Conservation (phyloP, 179 eudicot genomes). For the Heliamphora pulchella region DNA sequence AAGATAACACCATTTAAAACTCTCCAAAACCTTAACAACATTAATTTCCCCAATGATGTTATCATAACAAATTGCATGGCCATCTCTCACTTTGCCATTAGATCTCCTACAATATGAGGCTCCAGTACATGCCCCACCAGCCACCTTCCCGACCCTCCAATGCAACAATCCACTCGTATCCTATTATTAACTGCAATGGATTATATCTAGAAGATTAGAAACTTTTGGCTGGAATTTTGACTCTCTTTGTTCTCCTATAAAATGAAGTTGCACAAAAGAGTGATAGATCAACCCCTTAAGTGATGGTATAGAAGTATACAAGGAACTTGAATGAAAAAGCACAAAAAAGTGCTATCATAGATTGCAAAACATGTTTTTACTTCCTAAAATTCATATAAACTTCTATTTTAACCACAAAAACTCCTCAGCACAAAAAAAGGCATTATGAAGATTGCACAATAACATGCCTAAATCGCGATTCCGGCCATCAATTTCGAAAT, state of each 20-base stretch:
- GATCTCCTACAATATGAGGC: not conserved
- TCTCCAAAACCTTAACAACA: not conserved
- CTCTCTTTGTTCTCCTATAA: not conserved
- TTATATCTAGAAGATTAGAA: not conserved
- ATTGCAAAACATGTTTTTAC: not conserved
- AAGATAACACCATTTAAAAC: not conserved
- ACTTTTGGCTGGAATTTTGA: not conserved
- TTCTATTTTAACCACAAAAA: not conserved
- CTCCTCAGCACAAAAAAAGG: not conserved
- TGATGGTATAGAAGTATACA: not conserved
- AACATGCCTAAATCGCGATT: not conserved
- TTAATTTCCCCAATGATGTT: not conserved
- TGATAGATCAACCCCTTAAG: not conserved
- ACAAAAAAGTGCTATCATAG: not conserved
- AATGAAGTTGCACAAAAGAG: not conserved
- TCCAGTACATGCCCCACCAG: not conserved
- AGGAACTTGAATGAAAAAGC: not conserved
- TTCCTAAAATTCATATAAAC: not conserved
- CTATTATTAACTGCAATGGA: not conserved
- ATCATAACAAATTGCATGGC: not conserved
- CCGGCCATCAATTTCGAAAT: not conserved
- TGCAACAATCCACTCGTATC: not conserved
- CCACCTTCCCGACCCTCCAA: too few species aligned
- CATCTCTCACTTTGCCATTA: not conserved
- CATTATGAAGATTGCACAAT: too few species aligned